Base-by-base conservation (phyloP, 768 basidiomycete species). In the Clathrus columnatus region DNA sequence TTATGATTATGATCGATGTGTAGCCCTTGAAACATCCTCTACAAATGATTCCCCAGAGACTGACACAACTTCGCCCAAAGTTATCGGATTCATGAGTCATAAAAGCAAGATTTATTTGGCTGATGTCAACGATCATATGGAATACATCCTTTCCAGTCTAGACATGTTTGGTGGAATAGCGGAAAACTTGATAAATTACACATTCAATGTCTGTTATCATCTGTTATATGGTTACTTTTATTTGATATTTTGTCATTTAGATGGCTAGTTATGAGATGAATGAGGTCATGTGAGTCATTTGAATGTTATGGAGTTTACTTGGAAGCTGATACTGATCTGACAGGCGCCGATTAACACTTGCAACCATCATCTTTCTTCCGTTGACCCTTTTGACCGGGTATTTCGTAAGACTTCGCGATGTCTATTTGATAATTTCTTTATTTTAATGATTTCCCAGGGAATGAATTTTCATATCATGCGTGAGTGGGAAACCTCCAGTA, bases 261-360 rank as follows among this genome's bases (percentile, higher is more conserved):
- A 77, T 84, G 69, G 77, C 82, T 16, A 82, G 84, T 10, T 83
- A 86, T 64, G 80, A 86, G 60, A 86, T 82, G 83, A 87, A 87
- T 63, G 73, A 82, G 65, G 80, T 82, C 48, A 87, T 88, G 84
- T 79, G 62, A 41, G 75, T 65, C n/a, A 16, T 24, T 51, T 17
- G 21, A 20, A 24, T 51, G 27, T 8, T 41, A 28, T 55, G 8
- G 42, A 47, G 44, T 52, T 20, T 36, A 18, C 47, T 32, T 53
- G 43, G 10, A 36, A 21, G 21, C 5, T 21, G 32, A 48, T 36
- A 29, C 52, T 59, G 36, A 46, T 60, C 56, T 26, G 54, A 23
- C 55, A 82, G 81, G 80, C 81, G 81, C 42, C 77, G 78, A 48
- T 70, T 87, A 41, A 86, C 84, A 6, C 69, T 84, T 14, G 80